phyloP scores from a whole-genome alignment of 2,329 filamentous ascomycete species.

The Emergomyces africanus region DNA sequence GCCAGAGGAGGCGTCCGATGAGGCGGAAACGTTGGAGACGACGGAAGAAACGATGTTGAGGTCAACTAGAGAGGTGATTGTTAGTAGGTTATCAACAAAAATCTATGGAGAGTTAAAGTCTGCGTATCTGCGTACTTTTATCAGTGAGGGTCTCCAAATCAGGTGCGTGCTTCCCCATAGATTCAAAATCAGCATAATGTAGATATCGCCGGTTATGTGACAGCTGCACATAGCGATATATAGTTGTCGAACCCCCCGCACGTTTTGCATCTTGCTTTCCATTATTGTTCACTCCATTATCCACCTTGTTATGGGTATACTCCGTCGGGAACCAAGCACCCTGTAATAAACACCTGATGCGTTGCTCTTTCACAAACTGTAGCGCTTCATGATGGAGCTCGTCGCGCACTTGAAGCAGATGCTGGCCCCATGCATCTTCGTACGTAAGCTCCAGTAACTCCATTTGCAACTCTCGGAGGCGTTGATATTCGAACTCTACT shows the following conservation, averaged over 20 bases:
- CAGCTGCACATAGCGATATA: constrained; percentile 74
- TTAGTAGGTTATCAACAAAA: background rate
- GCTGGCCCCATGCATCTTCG: constrained; percentile 86
- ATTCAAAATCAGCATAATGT: constrained; percentile 76
- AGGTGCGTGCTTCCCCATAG: constrained; percentile 51
- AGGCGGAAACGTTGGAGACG: constrained; percentile 76
- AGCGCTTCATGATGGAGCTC: constrained; percentile 82
- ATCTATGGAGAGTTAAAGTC: background rate
- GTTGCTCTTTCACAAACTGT: constrained; percentile 94
- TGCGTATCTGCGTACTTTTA: constrained; percentile 50
- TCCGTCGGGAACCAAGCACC: constrained; percentile 70
- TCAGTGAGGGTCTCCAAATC: constrained; percentile 60
- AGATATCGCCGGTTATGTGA: constrained; percentile 85
- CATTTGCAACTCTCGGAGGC: constrained; percentile 81
- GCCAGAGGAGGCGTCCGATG: constrained; percentile 38
- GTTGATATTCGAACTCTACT: constrained; percentile 64
- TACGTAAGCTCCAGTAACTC: constrained; percentile 81
- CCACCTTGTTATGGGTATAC: constrained; percentile 36
- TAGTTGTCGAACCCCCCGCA: constrained; percentile 30
- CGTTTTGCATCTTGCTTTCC: constrained; percentile 28
- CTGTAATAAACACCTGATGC: constrained; percentile 74
- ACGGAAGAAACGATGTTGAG: constrained; percentile 81
- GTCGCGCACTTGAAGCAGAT: constrained; percentile 80
- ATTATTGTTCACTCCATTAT: constrained; percentile 31
- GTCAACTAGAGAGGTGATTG: constrained; percentile 45